Evolutionary conservation across 2,329 filamentous ascomycete species (phyloP).

Genomic region (Fusarium chlamydosporum): DNA sequence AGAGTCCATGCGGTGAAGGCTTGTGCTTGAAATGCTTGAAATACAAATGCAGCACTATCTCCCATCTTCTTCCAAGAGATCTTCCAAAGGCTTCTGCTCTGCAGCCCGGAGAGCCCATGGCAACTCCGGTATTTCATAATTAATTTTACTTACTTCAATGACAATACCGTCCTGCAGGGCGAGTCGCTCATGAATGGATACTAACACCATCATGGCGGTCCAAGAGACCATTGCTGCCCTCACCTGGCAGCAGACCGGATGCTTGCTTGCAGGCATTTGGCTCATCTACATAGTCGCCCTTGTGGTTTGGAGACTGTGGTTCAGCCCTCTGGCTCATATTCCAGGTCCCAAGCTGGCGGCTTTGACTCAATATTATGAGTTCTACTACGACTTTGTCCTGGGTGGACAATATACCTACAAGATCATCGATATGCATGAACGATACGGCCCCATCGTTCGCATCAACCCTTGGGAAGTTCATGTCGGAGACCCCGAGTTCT

Average conservation of each 20-base stretch:
- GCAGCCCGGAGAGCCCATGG: slow-evolving; percentile 48
- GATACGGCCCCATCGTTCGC: slow-evolving; percentile 60
- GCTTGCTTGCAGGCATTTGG: slow-evolving; percentile 48
- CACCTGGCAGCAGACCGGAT: slow-evolving; percentile 48
- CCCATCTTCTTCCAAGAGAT: slow-evolving; percentile 38
- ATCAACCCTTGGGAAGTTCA: slow-evolving; percentile 60
- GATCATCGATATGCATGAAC: slow-evolving; percentile 59
- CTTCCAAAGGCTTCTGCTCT: slow-evolving; percentile 44
- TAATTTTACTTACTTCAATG: slow-evolving; percentile 45
- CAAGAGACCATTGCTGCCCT: slow-evolving; percentile 43
- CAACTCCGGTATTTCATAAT: slow-evolving; percentile 31
- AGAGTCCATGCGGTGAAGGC: slow-evolving; percentile 44
- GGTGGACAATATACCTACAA: slow-evolving; percentile 60
- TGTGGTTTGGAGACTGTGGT: slow-evolving; percentile 53
- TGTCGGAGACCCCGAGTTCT: slow-evolving; percentile 57
- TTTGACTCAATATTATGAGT: slow-evolving; percentile 58
- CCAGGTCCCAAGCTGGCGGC: slow-evolving; percentile 59
- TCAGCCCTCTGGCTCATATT: slow-evolving; percentile 58
- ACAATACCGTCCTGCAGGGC: slow-evolving; percentile 49
- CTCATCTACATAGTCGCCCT: slow-evolving; percentile 51
- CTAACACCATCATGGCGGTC: slow-evolving; percentile 49
- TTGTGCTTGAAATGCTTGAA: slow-evolving; percentile 32
- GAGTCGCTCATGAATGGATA: slow-evolving; percentile 48
- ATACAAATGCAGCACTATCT: slow-evolving; percentile 47
- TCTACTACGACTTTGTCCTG: slow-evolving; percentile 61